phyloP scores from a whole-genome alignment of 129 eudicot genomes.

The Saussurea involucrata region DNA sequence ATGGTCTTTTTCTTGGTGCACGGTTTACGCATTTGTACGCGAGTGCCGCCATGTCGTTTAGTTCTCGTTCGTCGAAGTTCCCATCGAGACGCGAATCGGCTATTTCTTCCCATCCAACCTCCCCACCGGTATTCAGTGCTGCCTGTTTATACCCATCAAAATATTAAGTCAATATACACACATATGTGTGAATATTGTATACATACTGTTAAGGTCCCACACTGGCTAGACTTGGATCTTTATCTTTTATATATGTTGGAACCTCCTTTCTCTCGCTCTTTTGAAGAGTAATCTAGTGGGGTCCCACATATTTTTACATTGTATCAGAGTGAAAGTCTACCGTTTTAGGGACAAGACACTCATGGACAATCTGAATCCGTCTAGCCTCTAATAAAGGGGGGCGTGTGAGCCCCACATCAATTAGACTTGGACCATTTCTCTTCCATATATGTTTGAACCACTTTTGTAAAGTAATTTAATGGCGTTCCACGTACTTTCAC shows the following conservation, averaged over 20 bases:
- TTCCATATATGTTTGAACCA: no score
- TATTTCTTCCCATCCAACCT: slow-evolving; percentile 89
- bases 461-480: no score
- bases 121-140: slow-evolving; percentile 74
- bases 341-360: no score
- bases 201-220: background rate
- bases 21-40: slow-evolving; percentile 82
- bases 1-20: slow-evolving; percentile 63
- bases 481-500: no score
- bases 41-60: slow-evolving; percentile 71
- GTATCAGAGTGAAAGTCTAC: no score
- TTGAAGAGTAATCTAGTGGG: background rate
- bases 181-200: background rate
- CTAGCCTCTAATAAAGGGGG: no score
- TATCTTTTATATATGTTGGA: background rate
- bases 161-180: background rate
- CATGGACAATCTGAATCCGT: no score
- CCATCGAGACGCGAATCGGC: slow-evolving; percentile 81
- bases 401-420: no score
- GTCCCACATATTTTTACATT: background rate
- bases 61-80: slow-evolving; percentile 61
- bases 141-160: slow-evolving; percentile 47
- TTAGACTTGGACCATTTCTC: no score
- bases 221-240: background rate
- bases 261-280: background rate